Percentiles rank a stretch among this genome's conserved stretches.
Evolutionary conservation across 2,329 filamentous ascomycete genomes (phyloP).

Genomic region (Knufia petricola): DNA sequence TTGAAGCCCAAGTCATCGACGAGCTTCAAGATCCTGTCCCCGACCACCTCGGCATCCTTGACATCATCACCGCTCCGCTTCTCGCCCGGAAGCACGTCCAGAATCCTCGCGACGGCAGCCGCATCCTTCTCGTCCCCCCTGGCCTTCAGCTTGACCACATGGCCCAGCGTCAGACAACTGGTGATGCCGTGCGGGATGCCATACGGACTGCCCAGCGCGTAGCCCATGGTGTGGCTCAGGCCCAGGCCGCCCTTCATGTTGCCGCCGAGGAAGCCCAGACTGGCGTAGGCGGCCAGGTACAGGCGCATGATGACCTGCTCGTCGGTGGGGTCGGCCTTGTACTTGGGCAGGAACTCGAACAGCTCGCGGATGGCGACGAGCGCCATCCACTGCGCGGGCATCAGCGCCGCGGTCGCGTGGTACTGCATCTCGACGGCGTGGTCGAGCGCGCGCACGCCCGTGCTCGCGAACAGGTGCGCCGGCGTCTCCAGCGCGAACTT

Average conservation of each 20-base stretch:
- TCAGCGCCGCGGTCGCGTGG: slow-evolving; percentile 42
- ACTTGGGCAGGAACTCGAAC: slow-evolving; percentile 40
- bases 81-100: slow-evolving; percentile 21
- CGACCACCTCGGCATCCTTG: slow-evolving; percentile 18
- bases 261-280: slow-evolving; percentile 41
- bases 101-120: slow-evolving; percentile 20
- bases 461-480: slow-evolving; percentile 40
- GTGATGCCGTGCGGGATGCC: slow-evolving; percentile 49
- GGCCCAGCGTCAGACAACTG: slow-evolving; percentile 44
- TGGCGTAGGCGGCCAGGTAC: slow-evolving; percentile 44
- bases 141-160: slow-evolving; percentile 46
- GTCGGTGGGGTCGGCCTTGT: slow-evolving; percentile 30
- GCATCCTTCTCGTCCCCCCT: slow-evolving; percentile 35
- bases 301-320: slow-evolving; percentile 42
- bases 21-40: slow-evolving; percentile 19
- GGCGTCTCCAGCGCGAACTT: slow-evolving; percentile 44
- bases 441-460: slow-evolving; percentile 45
- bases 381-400: slow-evolving; percentile 39
- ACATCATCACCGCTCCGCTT: slow-evolving; percentile 18
- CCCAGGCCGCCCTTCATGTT: slow-evolving; percentile 45
- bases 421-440: slow-evolving; percentile 48
- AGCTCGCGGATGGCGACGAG: slow-evolving; percentile 38
- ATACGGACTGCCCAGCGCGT: slow-evolving; percentile 47
- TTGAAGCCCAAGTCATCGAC: slow-evolving; percentile 21
- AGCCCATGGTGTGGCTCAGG: slow-evolving; percentile 38